These are phyloP conservation scores for Ochromonas danica DNA, from an alignment of 108 stramenopile species.

Conservation along the genomic window DNA sequence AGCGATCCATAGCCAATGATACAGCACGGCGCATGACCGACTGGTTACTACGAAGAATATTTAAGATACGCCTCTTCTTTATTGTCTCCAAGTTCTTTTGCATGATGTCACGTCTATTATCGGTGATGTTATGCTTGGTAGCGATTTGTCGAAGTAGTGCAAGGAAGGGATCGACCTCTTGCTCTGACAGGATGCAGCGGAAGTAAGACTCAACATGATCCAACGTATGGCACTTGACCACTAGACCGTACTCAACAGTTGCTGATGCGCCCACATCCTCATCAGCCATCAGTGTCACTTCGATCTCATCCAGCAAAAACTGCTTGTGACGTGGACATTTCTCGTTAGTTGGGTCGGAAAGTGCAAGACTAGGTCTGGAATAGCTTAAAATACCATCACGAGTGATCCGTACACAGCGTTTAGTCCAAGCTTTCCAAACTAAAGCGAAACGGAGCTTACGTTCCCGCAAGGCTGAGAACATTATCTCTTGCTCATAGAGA, in stretches of 20 bases:
- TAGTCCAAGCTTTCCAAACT: background rate
- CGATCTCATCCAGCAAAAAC: background rate
- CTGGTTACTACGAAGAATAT: background rate
- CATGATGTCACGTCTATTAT: background rate
- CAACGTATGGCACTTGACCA: background rate
- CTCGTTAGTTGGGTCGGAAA: too few species aligned
- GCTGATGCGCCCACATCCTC: background rate
- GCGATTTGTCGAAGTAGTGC: background rate
- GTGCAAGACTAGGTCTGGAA: background rate
- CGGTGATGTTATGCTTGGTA: background rate
- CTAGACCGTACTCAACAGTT: background rate
- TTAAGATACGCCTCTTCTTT: background rate
- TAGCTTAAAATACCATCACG: background rate
- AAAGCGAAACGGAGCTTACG: background rate
- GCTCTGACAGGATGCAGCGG: background rate
- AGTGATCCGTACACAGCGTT: background rate
- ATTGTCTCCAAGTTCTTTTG: background rate
- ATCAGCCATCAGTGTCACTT: background rate
- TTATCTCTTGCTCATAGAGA: too few species aligned
- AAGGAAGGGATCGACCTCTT: background rate
- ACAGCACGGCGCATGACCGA: background rate
- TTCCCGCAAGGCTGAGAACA: constrained; percentile 1
- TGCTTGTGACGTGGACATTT: background rate
- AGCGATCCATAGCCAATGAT: background rate
- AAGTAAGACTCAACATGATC: background rate